Evolutionary conservation across 306 rosid genomes (phyloP).

Genomic region (Cucurbita pepo): DNA sequence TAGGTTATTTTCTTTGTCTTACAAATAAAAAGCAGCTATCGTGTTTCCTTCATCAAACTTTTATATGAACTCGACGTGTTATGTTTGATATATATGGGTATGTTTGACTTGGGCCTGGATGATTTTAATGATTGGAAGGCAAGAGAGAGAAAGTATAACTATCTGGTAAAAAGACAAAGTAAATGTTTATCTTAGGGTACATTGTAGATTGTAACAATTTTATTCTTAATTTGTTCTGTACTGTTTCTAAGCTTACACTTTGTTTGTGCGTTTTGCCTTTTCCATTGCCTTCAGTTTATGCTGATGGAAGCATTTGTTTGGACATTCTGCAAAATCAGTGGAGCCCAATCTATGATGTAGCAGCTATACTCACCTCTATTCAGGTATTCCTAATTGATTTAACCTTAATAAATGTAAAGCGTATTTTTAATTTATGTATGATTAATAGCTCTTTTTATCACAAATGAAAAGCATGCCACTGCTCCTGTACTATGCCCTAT

Average conservation of each 20-base stretch:
- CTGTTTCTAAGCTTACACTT: not conserved
- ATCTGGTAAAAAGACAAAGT: not conserved
- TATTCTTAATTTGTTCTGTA: not conserved
- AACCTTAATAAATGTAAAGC: not conserved
- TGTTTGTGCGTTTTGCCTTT: not conserved
- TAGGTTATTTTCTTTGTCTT: too few relatives aligned
- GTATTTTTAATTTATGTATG: not conserved
- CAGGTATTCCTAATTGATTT: conserved; percentile 41
- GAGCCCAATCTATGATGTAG: conserved; percentile 97
- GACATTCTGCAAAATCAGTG: conserved; percentile 93
- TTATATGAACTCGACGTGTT: not conserved
- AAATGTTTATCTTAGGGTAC: not conserved
- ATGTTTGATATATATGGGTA: not conserved
- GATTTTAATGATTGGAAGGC: not conserved
- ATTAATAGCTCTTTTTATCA: not conserved
- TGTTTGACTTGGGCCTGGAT: not conserved
- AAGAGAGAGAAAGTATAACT: not conserved
- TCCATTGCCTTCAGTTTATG: conserved; percentile 45
- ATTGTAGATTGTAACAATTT: not conserved
- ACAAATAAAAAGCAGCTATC: too few relatives aligned
- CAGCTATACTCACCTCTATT: conserved; percentile 93
- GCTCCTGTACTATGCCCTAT: not conserved
- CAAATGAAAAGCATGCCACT: not conserved
- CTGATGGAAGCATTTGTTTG: conserved; percentile 97
- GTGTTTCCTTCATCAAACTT: not conserved